Percentiles rank a stretch among this genome's conserved stretches.
phyloP scores from a whole-genome alignment of 306 rosid genomes.

The Prunus padus region DNA sequence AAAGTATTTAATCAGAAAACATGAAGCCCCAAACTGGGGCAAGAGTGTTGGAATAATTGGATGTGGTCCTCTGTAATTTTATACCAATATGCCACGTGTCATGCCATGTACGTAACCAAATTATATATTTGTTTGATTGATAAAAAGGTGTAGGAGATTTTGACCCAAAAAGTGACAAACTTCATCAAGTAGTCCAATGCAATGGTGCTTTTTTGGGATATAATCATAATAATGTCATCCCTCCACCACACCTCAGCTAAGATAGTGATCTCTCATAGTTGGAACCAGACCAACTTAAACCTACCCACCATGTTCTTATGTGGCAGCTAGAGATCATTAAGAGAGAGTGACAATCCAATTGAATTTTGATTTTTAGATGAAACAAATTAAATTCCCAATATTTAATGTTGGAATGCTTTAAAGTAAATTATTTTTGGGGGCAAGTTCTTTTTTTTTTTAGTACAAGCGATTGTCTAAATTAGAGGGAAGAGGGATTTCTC shows the following conservation, averaged over 20 bases:
- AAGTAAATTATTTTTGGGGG: background rate
- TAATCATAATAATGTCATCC: background rate
- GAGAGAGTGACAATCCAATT: background rate
- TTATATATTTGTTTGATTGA: constrained; percentile 1
- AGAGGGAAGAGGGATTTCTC: no score
- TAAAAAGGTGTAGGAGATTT: background rate
- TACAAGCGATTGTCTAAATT: no score
- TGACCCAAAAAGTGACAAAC: constrained; percentile 17
- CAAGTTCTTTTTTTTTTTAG: background rate
- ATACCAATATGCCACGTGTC: background rate
- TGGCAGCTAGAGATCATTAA: constrained; percentile 12
- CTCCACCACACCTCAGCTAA: constrained; percentile 12
- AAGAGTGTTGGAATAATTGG: no score
- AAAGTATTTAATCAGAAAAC: background rate
- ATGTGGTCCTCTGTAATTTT: background rate
- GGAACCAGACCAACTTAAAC: constrained; percentile 29
- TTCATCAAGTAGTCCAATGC: constrained; percentile 17
- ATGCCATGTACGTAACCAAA: background rate
- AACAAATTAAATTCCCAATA: no score
- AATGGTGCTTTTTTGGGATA: background rate
- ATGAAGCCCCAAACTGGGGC: background rate
- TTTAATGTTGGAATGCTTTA: background rate
- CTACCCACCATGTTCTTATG: constrained; percentile 11
- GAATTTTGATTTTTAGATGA: background rate
- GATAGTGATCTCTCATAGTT: constrained; percentile 34